These are phyloP conservation scores for Lasiodiplodia sp. DNA, from an alignment of 2,329 filamentous ascomycete genomes.

Conservation along the genomic window DNA sequence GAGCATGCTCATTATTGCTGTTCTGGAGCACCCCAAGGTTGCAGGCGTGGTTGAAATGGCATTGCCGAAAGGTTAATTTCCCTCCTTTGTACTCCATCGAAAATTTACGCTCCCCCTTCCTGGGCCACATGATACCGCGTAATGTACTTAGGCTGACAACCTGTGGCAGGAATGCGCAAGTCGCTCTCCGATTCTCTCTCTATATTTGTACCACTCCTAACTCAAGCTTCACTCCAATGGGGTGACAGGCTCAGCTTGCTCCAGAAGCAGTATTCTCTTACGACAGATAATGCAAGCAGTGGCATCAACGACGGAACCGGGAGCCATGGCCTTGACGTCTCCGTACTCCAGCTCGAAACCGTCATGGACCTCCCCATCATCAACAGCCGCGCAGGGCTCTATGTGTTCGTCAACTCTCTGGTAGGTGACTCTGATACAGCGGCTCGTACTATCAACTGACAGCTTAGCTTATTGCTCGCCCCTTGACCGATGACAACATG, in stretches of 20 bases:
- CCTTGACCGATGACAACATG: conserved; percentile 80
- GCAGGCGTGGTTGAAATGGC: conserved; percentile 60
- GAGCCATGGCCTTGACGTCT: conserved; percentile 48
- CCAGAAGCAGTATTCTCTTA: conserved; percentile 50
- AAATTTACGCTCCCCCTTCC: no score
- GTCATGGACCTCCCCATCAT: conserved; percentile 72
- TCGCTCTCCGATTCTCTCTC: conserved; percentile 42
- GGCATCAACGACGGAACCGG: conserved; percentile 52
- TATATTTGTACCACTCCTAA: conserved; percentile 50
- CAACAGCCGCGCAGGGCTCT: conserved; percentile 82
- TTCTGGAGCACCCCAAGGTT: conserved; percentile 67
- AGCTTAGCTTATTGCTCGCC: conserved; percentile 76
- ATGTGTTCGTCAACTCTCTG: conserved; percentile 82
- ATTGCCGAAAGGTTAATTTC: conserved; percentile 22
- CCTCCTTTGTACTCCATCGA: neutral
- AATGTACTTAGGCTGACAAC: neutral
- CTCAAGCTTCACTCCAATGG: conserved; percentile 63
- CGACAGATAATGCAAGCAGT: conserved; percentile 51
- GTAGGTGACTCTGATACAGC: conserved; percentile 56
- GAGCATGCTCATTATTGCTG: conserved; percentile 67
- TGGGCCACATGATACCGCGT: neutral
- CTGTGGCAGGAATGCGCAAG: conserved; percentile 41
- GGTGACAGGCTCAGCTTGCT: conserved; percentile 49
- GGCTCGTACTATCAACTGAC: conserved; percentile 41
- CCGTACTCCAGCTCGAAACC: conserved; percentile 60